These are phyloP conservation scores for Chalaropsis thielavioides DNA, from an alignment of 2,329 filamentous ascomycete genomes.

Conservation along the genomic window DNA sequence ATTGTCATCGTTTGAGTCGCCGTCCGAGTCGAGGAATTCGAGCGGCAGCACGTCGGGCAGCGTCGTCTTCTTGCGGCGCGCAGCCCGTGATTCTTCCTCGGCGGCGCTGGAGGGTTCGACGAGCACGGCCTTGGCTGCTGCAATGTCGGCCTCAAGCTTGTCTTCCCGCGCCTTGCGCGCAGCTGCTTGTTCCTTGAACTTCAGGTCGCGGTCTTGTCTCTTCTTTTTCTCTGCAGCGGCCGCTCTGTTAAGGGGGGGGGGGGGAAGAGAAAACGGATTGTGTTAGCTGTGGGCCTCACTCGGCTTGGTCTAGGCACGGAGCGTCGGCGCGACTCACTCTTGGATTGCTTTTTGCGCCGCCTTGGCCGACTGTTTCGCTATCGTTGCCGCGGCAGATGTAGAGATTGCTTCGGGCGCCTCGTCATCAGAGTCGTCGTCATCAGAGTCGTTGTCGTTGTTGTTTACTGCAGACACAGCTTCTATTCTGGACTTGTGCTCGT, in stretches of 20 bases:
- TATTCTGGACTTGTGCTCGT: neutral
- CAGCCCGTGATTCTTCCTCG: neutral
- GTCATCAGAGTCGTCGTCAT: conserved; percentile 37
- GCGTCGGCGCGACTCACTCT: conserved; percentile 29
- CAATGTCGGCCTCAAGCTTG: conserved; percentile 17
- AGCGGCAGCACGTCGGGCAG: conserved; percentile 36
- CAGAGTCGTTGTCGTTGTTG: conserved; percentile 14
- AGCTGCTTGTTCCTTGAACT: conserved; percentile 41
- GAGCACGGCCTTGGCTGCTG: conserved; percentile 19
- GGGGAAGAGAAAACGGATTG: neutral
- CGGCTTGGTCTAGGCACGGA: conserved; percentile 11
- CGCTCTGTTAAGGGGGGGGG: too few species aligned
- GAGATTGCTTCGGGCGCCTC: conserved; percentile 47
- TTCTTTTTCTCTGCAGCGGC: conserved; percentile 38
- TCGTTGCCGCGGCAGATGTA: conserved; percentile 33
- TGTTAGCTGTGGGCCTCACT: neutral
- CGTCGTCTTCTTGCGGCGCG: conserved; percentile 11
- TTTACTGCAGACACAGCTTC: neutral
- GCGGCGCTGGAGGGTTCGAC: conserved; percentile 10
- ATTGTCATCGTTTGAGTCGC: conserved; percentile 22
- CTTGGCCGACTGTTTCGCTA: conserved; percentile 33
- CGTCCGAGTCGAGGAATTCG: conserved; percentile 41
- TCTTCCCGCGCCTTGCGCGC: conserved; percentile 30
- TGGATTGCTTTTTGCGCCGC: conserved; percentile 36
- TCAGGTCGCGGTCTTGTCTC: conserved; percentile 39